Conservation (phyloP, 192 early-diverging fungal genomes). For the Coemansia asiatica region DNA sequence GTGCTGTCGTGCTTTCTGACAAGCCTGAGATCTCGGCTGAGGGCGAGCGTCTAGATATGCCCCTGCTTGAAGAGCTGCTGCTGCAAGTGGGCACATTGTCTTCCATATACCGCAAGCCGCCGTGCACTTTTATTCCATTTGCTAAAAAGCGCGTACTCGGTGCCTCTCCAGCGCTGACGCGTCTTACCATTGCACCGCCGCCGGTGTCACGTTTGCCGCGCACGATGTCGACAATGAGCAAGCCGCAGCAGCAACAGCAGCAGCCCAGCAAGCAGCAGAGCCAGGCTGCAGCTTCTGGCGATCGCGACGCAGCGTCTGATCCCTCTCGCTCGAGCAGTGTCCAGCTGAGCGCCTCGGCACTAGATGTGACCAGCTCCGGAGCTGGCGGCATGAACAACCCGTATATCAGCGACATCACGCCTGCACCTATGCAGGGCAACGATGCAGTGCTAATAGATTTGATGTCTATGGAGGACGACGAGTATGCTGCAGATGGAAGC, state of each 20-base stretch:
- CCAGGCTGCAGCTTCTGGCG: slow-evolving; percentile 3
- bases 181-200: slow-evolving; percentile 46
- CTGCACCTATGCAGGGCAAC: slow-evolving; percentile 29
- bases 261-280: slow-evolving; percentile 9
- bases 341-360: slow-evolving; percentile 37
- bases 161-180: slow-evolving; percentile 40
- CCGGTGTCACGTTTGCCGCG: slow-evolving; percentile 47
- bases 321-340: slow-evolving; percentile 17
- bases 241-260: slow-evolving; percentile 10
- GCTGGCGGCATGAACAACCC: slow-evolving; percentile 50
- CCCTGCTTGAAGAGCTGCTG: slow-evolving; percentile 83
- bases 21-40: slow-evolving; percentile 94
- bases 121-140: slow-evolving; percentile 80
- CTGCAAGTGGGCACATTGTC: slow-evolving; percentile 84
- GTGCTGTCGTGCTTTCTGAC: slow-evolving; percentile 83
- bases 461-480: slow-evolving; percentile 54
- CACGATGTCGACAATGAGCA: slow-evolving; percentile 18
- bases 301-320: slow-evolving; percentile 14
- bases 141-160: slow-evolving; percentile 54
- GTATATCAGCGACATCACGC: slow-evolving; percentile 48
- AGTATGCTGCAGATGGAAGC: slow-evolving; percentile 23
- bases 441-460: slow-evolving; percentile 52
- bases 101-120: slow-evolving; percentile 90
- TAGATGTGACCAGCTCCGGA: slow-evolving; percentile 27
- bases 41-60: slow-evolving; percentile 85